Evolutionary conservation across 352 stramenopile species (phyloP).

Genomic region (Aphanomyces stellatus): DNA sequence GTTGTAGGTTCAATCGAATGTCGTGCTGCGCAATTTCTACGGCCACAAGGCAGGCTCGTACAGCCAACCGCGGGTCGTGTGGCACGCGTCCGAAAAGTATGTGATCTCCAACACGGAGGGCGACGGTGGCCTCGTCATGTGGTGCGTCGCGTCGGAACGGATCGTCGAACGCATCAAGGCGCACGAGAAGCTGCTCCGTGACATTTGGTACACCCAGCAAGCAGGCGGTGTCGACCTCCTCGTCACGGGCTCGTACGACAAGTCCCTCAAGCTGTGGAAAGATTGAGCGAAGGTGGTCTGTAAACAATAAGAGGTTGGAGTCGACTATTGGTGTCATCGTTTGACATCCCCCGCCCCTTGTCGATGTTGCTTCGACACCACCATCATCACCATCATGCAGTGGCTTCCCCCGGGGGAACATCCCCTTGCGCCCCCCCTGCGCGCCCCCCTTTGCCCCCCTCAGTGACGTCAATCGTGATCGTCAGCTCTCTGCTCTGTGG

Average conservation of each 20-base stretch:
- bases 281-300: no score
- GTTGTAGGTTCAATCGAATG: conserved; percentile 47
- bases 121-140: conserved; percentile 47
- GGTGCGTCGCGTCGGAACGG: conserved; percentile 69
- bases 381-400: not conserved
- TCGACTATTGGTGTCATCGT: not conserved
- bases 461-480: no score
- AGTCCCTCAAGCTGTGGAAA: conserved; percentile 57
- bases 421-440: no score
- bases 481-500: no score
- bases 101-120: conserved; percentile 79
- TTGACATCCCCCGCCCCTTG: not conserved
- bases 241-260: conserved; percentile 76
- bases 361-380: not conserved
- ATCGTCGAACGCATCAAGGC: conserved; percentile 55
- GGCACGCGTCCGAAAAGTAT: conserved; percentile 78
- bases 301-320: no score
- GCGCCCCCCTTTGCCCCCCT: no score
- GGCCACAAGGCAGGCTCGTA: conserved; percentile 75
- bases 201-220: conserved; percentile 21
- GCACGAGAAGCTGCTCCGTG: conserved; percentile 62
- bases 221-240: conserved; percentile 17
- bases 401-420: no score
- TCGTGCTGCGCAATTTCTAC: conserved; percentile 67
- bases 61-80: conserved; percentile 61